These are phyloP conservation scores for Azolla pinnata DNA, from an alignment of 75 land plant genomes.

Conservation along the genomic window DNA sequence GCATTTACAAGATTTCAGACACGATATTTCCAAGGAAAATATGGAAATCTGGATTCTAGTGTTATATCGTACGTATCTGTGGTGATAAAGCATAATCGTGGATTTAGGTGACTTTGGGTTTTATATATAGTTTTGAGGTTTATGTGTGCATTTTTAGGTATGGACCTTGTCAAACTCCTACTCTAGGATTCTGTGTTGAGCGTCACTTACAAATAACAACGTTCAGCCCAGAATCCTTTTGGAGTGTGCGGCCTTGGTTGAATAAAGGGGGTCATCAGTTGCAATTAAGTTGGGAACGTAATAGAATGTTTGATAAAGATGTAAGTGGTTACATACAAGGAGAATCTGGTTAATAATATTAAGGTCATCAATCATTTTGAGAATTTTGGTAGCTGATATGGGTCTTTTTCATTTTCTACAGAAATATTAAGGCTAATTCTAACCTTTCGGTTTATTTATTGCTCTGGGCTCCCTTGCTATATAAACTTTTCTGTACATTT, in stretches of 20 bases:
- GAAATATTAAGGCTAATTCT: too few species aligned
- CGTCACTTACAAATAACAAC: conserved; percentile 81
- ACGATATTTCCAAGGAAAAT: conserved; percentile 92
- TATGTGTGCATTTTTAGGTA: conserved; percentile 71
- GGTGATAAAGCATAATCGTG: too few species aligned
- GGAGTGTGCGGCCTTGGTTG: conserved; percentile 57
- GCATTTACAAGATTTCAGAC: conserved; percentile 97
- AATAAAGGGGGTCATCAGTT: conserved; percentile 71
- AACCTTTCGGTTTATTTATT: too few species aligned
- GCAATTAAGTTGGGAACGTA: conserved; percentile 72
- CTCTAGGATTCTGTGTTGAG: conserved; percentile 96
- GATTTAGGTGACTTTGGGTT: too few species aligned
- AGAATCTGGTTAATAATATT: background rate
- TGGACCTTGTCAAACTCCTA: conserved; percentile 98
- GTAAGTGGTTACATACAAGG: too few species aligned
- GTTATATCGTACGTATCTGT: conserved; percentile 74
- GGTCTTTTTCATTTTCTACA: too few species aligned
- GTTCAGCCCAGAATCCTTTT: conserved; percentile 83
- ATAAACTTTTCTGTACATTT: background rate
- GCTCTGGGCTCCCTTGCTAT: too few species aligned
- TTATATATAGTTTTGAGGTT: too few species aligned
- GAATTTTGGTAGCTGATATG: too few species aligned
- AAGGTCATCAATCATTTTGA: too few species aligned
- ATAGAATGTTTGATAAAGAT: conserved; percentile 69
- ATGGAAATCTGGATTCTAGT: conserved; percentile 94